Base-by-base conservation (phyloP, 2,329 filamentous ascomycete species). In the Colletotrichum kahawae region DNA sequence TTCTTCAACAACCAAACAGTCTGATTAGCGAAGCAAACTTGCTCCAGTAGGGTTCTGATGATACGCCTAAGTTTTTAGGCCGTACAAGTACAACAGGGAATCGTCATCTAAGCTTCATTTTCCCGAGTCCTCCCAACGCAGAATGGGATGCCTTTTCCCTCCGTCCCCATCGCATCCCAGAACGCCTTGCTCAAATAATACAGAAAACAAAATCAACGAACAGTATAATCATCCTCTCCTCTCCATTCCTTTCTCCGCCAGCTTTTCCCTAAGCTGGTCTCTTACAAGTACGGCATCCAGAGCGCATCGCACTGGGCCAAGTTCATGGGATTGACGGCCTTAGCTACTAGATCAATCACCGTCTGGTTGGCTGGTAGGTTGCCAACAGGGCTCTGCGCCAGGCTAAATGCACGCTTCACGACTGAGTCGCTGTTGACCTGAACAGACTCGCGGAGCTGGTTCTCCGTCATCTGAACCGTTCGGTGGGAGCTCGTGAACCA, bases 361-460 rank as follows among this genome's bases (percentile, higher is more conserved):
- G 96, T 98, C 89, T 99, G 97, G 84, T 98, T 98, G 29, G 96
- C 96, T 8, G 97, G 97, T 79, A 99, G 86, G 81, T 95, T 96
- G 77, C 94, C 93, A 36, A 92, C 91, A 0, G 94, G 94, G 77
- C 88, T 89, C 80, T 95, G 94, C 2, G 96, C 96, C 70, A 99
- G 88, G 81, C 93, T 95, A 77, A 95, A 90, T 5, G 96, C 96
- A 76, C 95, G 92, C 88, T 98, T 98, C 67, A 98, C 95, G 74
- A 99, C 95, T 79, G 95, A 90, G 75, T 98, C 95, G 78, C 93
- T 95, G 84, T 99, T 99, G 68, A 91, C 88, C 85, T 95, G 93
- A 38, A 98, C 96, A 77, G 93, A 91, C 73, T 97, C 95, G 27
- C 95, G 89, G 64, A 97, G 87, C 82, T 95, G 92, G 36, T 89